These are phyloP conservation scores for Pharus latifolius DNA, from an alignment of 176 grass and related monocot species.

Conservation along the genomic window DNA sequence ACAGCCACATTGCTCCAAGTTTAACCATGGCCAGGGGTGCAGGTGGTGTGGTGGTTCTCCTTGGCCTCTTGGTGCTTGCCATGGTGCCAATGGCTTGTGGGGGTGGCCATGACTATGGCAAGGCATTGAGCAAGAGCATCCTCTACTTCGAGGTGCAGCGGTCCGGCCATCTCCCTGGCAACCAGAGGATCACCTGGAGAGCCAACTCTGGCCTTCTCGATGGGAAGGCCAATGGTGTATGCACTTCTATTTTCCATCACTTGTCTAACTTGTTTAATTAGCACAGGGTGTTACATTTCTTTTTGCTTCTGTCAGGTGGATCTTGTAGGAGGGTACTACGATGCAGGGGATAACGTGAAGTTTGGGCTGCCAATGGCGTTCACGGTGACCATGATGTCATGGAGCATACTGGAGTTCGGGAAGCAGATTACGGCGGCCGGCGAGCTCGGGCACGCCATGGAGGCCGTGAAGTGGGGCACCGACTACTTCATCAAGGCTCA, in stretches of 20 bases:
- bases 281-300: no score
- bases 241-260: not conserved
- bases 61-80: slow-evolving; percentile 14
- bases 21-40: not conserved
- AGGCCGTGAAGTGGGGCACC: slow-evolving; percentile 88
- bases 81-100: slow-evolving; percentile 19
- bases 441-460: slow-evolving; percentile 69
- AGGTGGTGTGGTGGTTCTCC: not conserved
- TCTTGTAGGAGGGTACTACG: slow-evolving; percentile 83
- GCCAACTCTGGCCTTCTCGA: slow-evolving; percentile 68
- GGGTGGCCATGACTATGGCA: slow-evolving; percentile 51
- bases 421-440: slow-evolving; percentile 69
- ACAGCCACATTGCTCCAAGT: no score
- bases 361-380: slow-evolving; percentile 96
- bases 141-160: slow-evolving; percentile 91
- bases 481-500: slow-evolving; percentile 93
- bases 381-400: slow-evolving; percentile 96
- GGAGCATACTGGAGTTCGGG: slow-evolving; percentile 79
- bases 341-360: slow-evolving; percentile 96
- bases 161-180: slow-evolving; percentile 56
- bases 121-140: slow-evolving; percentile 87
- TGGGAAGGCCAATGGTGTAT: slow-evolving; percentile 78
- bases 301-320: slow-evolving; percentile 35
- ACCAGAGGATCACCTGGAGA: slow-evolving; percentile 67
- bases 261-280: not conserved